Percentiles rank a stretch among this genome's conserved stretches.
Evolutionary conservation across 2,329 filamentous ascomycete genomes (phyloP).

Genomic region (Emergomyces pasteurianus): DNA sequence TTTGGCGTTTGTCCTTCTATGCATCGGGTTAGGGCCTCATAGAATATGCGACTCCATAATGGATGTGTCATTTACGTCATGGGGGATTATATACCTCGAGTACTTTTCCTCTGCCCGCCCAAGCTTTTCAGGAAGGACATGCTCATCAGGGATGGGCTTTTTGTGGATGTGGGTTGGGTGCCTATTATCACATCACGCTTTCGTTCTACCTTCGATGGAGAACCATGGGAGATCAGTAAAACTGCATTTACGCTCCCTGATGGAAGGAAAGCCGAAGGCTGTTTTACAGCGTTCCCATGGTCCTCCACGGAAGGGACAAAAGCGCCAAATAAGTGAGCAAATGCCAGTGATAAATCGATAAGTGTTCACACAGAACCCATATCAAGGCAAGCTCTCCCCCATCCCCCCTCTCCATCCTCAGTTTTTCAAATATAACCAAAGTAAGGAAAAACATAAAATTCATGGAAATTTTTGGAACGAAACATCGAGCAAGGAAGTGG

Average conservation of each 20-base stretch:
- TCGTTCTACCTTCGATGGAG: neutral
- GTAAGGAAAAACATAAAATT: neutral
- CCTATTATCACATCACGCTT: neutral
- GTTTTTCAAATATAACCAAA: neutral
- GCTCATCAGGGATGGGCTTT: slow-evolving; percentile 28
- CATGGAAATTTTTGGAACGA: neutral
- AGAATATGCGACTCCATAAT: neutral
- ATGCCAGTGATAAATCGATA: neutral
- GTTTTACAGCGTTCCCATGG: neutral
- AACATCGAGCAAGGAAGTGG: neutral
- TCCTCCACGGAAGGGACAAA: neutral
- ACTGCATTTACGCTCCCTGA: neutral
- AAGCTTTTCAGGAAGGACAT: slow-evolving; percentile 53
- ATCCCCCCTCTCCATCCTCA: no score
- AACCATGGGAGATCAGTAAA: neutral
- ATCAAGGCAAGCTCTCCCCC: neutral
- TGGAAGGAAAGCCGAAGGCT: neutral
- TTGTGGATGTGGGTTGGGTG: neutral
- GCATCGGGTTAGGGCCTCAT: neutral
- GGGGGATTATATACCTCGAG: slow-evolving; percentile 46
- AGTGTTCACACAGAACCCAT: neutral
- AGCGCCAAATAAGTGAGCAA: neutral
- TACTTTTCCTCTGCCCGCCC: slow-evolving; percentile 56
- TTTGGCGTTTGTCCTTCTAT: slow-evolving; percentile 77
- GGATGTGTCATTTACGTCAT: neutral